Evolutionary conservation across 352 stramenopile species (phyloP), one percentile per base, ranked within the genome.

Genomic region (Peronospora farinosa): DNA sequence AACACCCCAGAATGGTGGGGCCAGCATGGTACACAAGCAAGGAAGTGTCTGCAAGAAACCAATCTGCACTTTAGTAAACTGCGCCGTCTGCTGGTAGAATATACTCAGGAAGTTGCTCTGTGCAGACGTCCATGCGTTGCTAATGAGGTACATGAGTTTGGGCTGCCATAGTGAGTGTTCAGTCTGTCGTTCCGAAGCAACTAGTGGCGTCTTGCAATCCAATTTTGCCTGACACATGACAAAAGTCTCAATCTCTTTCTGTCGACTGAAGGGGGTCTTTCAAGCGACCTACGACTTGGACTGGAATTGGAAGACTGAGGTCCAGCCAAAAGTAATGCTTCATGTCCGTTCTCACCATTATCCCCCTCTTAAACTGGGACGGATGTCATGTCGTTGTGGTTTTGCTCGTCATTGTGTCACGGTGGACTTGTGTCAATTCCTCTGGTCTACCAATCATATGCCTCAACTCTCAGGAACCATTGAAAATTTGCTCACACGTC

Each of bases 81-180:
- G 44, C 19, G 68, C 65, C 45, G 61, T 77, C 50, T 86, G 64
- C 55, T 90, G 66, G 63, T 72, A 88, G 63, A 81, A 90, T 16
- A 91, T 63, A 15, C 69, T 71, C 28, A 93, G 55, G 57, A 84
- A 93, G 60, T 91, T 90, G 40, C 78, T 52, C 45, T 86, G 67
- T 33, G 79, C 72, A 57, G 79, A 90, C 39, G 67, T 64, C 51
- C 69, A 82, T 33, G 71, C 68, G 17, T 69, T 79, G 62, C 65
- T 81, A 39, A 88, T 40, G 47, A 71, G 65, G 70, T 89, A 91
- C 75, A 88, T 86, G 62, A 71, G 65, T 60, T 93, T 93, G 47
- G 79, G 69, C 44, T 84, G 73, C 72, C 72, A 77, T 51, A 74
- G 39, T 13, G 41, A 57, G 38, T 53, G 45, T 30, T 17, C 16